Base-by-base conservation (phyloP, 306 rosid species). In the Citrullus amarus region DNA sequence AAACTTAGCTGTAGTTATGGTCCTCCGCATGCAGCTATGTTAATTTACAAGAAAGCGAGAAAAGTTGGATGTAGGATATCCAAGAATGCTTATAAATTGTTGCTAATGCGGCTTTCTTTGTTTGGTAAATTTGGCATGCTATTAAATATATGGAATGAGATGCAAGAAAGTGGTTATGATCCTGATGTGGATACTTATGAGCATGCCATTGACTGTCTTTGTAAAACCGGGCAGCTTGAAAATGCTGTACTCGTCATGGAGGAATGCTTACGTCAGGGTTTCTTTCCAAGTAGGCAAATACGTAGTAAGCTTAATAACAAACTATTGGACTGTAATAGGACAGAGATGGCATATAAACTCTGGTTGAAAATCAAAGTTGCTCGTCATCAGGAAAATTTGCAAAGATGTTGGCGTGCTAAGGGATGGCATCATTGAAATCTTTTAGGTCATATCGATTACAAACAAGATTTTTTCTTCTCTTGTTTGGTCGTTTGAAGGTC, bases 231-330 rank as follows among this genome's bases (percentile, higher is more conserved):
- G 78, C 95, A 90, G 76, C 93, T 94, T 76, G 97, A 94, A 79
- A 89, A 86, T 84, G 97, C 95, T 22, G 93, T 88, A 84, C 93
- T 87, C 84, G 97, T 89, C 77, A 89, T 90, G 98, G 97, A 92
- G 86, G 98, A 94, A 89, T 88, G 85, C 81, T 76, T 94, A 83
- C 72, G 79, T 53, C 85, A 84, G 77, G 96, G 96, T 11, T 92
- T 90, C 71, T 92, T 92, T 79, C 96, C 96, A 2, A 83, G 88
- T 86, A 90, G 96, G 84, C 96, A 85, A 74, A 86, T 85, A 20
- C 92, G 86, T 76, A 87, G 95, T 87, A 94, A 89, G 85, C 82
- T 94, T 60, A 87, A 89, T 54, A 88, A 86, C 79, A 89, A 43
- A 82, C 84, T 94, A 17, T 82, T 94, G 68, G 95, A 84, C 81